Conservation (phyloP, 371 early-diverging fungal species). For the Paraphysoderma sedebokerense region DNA sequence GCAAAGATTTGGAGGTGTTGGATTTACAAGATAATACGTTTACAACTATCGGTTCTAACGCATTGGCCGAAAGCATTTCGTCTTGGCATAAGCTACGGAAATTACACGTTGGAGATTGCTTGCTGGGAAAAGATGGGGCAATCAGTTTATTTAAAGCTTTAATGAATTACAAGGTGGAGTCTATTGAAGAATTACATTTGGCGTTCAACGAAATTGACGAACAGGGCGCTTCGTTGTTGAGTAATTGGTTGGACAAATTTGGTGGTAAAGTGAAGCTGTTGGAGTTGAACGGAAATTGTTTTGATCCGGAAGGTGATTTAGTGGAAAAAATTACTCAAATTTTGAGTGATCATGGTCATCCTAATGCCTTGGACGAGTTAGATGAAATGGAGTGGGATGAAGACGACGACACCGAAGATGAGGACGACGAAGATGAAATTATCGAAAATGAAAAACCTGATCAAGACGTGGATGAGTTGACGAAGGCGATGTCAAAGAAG, state of each 20-base stretch:
- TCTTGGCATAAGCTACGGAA: slow-evolving; percentile 56
- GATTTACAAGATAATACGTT: slow-evolving; percentile 97
- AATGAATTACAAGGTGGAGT: slow-evolving; percentile 19
- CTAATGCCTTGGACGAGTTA: slow-evolving; percentile 71
- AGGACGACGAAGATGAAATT: slow-evolving; percentile 44
- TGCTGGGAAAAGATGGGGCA: slow-evolving; percentile 59
- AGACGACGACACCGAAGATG: slow-evolving; percentile 52
- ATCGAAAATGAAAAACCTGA: slow-evolving; percentile 33
- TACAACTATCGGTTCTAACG: slow-evolving; percentile 56
- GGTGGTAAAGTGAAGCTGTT: slow-evolving; percentile 42
- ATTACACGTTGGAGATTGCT: slow-evolving; percentile 82
- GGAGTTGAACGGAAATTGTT: slow-evolving; percentile 84
- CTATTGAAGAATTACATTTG: slow-evolving; percentile 51
- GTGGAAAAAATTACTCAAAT: slow-evolving; percentile 47
- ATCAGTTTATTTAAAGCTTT: slow-evolving; percentile 43
- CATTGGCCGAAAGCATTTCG: slow-evolving; percentile 57
- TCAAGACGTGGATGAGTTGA: too few relatives aligned
- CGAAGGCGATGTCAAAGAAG: too few relatives aligned
- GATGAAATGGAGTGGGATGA: slow-evolving; percentile 87
- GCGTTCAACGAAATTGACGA: slow-evolving; percentile 79
- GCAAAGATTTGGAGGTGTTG: slow-evolving; percentile 47
- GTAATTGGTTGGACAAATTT: slow-evolving; percentile 33
- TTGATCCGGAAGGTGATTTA: slow-evolving; percentile 58
- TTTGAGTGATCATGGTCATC: slow-evolving; percentile 43
- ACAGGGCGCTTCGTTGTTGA: slow-evolving; percentile 44